Percentiles rank a stretch among this genome's conserved stretches.
phyloP scores from a whole-genome alignment of 495 filamentous ascomycete genomes.

The Penicillium longicatenatum region DNA sequence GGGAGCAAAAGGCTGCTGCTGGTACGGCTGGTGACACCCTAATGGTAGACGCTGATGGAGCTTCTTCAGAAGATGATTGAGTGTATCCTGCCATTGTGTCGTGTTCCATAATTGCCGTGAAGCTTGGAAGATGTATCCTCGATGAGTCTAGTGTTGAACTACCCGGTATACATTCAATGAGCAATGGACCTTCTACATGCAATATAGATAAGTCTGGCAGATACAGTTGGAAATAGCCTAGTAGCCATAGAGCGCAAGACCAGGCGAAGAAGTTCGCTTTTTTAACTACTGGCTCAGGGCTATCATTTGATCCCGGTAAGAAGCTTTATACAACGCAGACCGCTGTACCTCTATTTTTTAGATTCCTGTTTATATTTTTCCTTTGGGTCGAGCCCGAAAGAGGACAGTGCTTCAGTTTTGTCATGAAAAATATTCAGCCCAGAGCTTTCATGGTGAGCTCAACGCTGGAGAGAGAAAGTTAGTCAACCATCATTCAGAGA shows the following conservation, averaged over 20 bases:
- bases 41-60: slow-evolving; percentile 27
- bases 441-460: slow-evolving; percentile 50
- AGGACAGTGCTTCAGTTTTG: slow-evolving; percentile 6
- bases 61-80: slow-evolving; percentile 20
- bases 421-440: slow-evolving; percentile 25
- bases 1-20: slow-evolving; percentile 44
- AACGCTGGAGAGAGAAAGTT: slow-evolving; percentile 32
- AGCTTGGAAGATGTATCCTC: neutral
- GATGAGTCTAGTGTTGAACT: neutral
- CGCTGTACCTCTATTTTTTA: neutral
- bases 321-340: neutral
- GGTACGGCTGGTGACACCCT: slow-evolving; percentile 23
- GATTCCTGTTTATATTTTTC: neutral
- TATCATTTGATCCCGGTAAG: neutral
- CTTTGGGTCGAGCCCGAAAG: neutral
- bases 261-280: neutral
- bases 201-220: neutral
- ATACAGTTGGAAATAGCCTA: too few relatives aligned
- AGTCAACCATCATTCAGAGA: slow-evolving; percentile 5
- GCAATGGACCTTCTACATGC: neutral
- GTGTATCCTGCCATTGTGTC: neutral
- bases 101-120: neutral
- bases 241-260: neutral
- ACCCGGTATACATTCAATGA: neutral
- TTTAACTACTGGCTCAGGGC: neutral